Base-by-base conservation (phyloP, 1,284 basidiomycete genomes). In the Irpex sp. region DNA sequence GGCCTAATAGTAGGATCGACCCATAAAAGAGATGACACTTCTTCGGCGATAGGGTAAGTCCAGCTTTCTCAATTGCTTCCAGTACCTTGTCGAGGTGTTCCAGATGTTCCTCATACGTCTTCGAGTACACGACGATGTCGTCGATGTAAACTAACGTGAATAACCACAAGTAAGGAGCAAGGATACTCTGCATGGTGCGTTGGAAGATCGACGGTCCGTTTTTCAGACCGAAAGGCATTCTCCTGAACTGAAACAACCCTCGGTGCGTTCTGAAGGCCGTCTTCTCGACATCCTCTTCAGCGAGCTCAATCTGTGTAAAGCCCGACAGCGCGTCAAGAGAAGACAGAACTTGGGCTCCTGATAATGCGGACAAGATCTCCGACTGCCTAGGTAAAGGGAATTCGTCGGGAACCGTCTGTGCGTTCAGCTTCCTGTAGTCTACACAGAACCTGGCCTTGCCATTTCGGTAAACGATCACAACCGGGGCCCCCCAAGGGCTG, bases 261-360 rank as follows among this genome's bases (percentile, higher is more conserved):
- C 79, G 80, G 0, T 81, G 79, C 0, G 76, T 76, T 19, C 75
- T 62, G 73, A 77, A 81, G 0, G 78, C 78, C 0, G 77, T 75
- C 62, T 78, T 78, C 58, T 77, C 71, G 13, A 65, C 66, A 26
- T 74, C 76, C 3, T 74, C 67, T 0, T 68, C 59, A 1, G 58
- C 64, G 17, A 81, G 72, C 11, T 69, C 68, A 0, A 81, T 59
- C 60, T 82, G 80, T 7, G 74, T 78, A 61, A 81, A 82, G 5
- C 80, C 77, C 0, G 78, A 69, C 4, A 79, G 66, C 0, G 78
- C 77, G 64, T 81, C 78, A 5, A 80, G 65, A 0, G 77, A 71
- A 1, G 76, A 72, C 3, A 80, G 66, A 4, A 71, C 74, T 62
- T 76, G 72, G 5, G 74, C 66, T 9, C 78, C 78, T 0, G 71